These are phyloP conservation scores for Ambrosia artemisiifolia DNA, from an alignment of 129 eudicot genomes.

Conservation along the genomic window DNA sequence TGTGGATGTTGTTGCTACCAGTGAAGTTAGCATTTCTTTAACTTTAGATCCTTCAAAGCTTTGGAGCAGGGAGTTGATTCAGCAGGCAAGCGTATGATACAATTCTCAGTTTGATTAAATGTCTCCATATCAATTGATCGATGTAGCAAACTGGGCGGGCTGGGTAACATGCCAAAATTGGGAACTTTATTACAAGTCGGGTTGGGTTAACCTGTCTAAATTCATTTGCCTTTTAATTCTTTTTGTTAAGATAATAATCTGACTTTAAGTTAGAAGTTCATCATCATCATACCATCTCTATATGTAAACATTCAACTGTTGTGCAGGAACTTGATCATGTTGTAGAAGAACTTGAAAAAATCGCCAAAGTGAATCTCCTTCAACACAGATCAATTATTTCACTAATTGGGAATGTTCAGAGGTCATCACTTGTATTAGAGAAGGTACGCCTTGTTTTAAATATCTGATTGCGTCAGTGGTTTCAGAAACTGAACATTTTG, in stretches of 20 bases:
- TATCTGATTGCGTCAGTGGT: background rate
- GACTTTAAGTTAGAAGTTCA: slow-evolving; percentile 63
- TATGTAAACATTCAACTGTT: no score
- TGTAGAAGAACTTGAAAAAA: slow-evolving; percentile 86
- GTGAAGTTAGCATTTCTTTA: slow-evolving; percentile 92
- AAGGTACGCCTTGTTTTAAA: slow-evolving; percentile 44
- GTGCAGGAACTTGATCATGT: slow-evolving; percentile 91
- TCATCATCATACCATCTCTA: no score
- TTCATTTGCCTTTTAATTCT: no score
- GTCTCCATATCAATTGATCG: no score
- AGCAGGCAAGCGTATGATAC: slow-evolving; percentile 68
- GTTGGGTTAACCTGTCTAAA: no score
- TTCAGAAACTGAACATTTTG: slow-evolving; percentile 1
- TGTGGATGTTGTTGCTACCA: slow-evolving; percentile 93
- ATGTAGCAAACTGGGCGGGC: no score
- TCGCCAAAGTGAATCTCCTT: slow-evolving; percentile 88
- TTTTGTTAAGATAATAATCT: no score
- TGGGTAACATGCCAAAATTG: no score
- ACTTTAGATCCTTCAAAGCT: slow-evolving; percentile 89
- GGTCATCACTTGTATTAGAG: slow-evolving; percentile 87
- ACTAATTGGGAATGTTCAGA: slow-evolving; percentile 93
- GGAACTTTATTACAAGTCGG: no score
- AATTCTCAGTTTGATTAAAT: background rate
- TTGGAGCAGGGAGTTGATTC: slow-evolving; percentile 89
- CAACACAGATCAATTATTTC: slow-evolving; percentile 89